phyloP scores from a whole-genome alignment of 345 rosid species.

The Citrus glauca region DNA sequence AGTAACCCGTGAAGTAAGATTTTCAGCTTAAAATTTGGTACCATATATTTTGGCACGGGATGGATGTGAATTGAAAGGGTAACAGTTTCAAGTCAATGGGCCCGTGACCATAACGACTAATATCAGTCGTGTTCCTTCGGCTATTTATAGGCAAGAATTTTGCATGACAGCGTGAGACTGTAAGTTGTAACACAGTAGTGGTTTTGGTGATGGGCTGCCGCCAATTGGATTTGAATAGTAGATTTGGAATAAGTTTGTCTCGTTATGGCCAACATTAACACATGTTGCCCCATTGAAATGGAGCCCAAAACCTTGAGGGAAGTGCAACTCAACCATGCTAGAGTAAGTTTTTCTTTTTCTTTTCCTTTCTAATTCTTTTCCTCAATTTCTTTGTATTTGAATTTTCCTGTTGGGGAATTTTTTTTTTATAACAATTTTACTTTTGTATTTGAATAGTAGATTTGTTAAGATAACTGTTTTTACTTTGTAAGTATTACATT shows the following conservation, averaged over 20 bases:
- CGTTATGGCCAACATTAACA: constrained; percentile 23
- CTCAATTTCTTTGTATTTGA: neutral
- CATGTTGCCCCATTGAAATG: constrained; percentile 42
- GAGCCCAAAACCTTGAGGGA: constrained; percentile 44
- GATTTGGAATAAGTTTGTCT: neutral
- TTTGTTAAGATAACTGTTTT: too few relatives aligned
- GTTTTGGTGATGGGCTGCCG: constrained; percentile 13
- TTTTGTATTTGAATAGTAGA: too few relatives aligned
- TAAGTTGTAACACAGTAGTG: neutral
- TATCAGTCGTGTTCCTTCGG: neutral
- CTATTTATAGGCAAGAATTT: neutral
- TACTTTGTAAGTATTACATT: too few relatives aligned
- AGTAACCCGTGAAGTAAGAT: neutral
- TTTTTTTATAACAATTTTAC: too few relatives aligned
- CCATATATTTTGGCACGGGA: constrained; percentile 3
- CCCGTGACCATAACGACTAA: constrained; percentile 2
- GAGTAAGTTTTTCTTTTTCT: constrained; percentile 9
- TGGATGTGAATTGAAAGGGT: neutral
- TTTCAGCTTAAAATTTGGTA: neutral
- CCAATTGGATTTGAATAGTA: neutral
- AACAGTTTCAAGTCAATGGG: neutral
- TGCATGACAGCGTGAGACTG: neutral
- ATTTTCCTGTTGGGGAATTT: neutral
- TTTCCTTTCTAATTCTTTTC: too few relatives aligned
- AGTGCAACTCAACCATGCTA: constrained; percentile 37